Evolutionary conservation across 1,284 basidiomycete genomes (phyloP).

Genomic region (Gomphus sp.): DNA sequence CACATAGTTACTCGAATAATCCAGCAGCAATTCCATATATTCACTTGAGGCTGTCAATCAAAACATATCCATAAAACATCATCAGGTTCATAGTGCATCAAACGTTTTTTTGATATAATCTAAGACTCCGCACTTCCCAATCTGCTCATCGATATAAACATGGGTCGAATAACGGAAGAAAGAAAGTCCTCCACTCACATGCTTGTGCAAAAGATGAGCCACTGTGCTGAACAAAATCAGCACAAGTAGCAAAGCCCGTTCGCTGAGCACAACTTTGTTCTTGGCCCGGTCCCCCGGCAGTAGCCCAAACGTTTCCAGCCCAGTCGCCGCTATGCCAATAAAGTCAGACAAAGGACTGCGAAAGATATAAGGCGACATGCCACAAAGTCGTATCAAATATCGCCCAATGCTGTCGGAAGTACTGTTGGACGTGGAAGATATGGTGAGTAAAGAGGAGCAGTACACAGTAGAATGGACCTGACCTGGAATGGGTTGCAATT

Average conservation of each 20-base stretch:
- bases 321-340: constrained; percentile 64
- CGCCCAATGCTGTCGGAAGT: constrained; percentile 65
- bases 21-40: not conserved
- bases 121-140: constrained; percentile 68
- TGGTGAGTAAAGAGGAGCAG: not conserved
- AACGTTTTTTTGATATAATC: constrained; percentile 43
- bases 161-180: not conserved
- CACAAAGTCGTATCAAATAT: constrained; percentile 82
- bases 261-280: constrained; percentile 70
- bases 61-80: constrained; percentile 1
- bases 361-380: constrained; percentile 28
- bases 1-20: not conserved
- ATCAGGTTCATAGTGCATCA: not conserved
- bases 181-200: constrained; percentile 44
- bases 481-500: constrained; percentile 54
- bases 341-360: constrained; percentile 5
- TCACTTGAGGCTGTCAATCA: not conserved
- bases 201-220: constrained; percentile 69
- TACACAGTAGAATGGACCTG: not conserved
- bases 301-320: constrained; percentile 73
- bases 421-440: constrained; percentile 23
- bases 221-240: constrained; percentile 61
- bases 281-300: constrained; percentile 67
- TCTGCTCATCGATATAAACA: constrained; percentile 30
- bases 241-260: constrained; percentile 74